Evolutionary conservation across 768 basidiomycete genomes (phyloP).

Genomic region (Serendipita sp.): DNA sequence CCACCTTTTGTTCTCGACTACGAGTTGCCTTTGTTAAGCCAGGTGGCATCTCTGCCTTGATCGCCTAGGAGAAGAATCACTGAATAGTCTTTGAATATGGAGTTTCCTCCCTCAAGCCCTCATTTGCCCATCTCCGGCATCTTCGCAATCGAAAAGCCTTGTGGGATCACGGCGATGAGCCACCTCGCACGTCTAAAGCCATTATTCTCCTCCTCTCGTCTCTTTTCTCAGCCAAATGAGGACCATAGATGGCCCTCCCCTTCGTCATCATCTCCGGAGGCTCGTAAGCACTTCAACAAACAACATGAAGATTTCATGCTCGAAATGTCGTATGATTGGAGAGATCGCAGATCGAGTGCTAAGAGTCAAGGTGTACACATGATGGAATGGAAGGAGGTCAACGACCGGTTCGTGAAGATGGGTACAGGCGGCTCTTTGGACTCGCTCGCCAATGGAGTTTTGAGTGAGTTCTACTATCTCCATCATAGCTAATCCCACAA

Average conservation of each 20-base stretch:
- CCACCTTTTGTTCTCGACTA: too few species aligned
- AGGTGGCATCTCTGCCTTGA: too few species aligned
- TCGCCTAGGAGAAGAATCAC: too few species aligned
- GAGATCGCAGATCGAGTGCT: conserved; percentile 21
- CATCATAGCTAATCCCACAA: neutral
- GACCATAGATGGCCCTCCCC: neutral
- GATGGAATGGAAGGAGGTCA: conserved; percentile 11
- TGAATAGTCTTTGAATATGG: too few species aligned
- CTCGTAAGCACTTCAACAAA: too few species aligned
- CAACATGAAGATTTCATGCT: too few species aligned
- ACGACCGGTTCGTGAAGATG: conserved; percentile 46
- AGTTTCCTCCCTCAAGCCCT: too few species aligned
- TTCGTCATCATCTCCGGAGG: too few species aligned
- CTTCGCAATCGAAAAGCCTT: conserved; percentile 82
- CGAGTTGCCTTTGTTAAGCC: too few species aligned
- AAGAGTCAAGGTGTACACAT: conserved; percentile 25
- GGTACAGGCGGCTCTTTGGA: conserved; percentile 93
- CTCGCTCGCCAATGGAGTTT: conserved; percentile 91
- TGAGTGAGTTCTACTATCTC: conserved; percentile 37
- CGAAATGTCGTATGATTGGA: conserved; percentile 16
- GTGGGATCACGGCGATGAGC: conserved; percentile 85
- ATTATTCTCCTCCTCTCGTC: conserved; percentile 2
- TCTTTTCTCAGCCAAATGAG: neutral
- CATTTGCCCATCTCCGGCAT: conserved; percentile 54
- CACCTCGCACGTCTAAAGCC: conserved; percentile 72